Evolutionary conservation across 495 filamentous ascomycete species (phyloP).

Genomic region (Hypoxylon fuscum): DNA sequence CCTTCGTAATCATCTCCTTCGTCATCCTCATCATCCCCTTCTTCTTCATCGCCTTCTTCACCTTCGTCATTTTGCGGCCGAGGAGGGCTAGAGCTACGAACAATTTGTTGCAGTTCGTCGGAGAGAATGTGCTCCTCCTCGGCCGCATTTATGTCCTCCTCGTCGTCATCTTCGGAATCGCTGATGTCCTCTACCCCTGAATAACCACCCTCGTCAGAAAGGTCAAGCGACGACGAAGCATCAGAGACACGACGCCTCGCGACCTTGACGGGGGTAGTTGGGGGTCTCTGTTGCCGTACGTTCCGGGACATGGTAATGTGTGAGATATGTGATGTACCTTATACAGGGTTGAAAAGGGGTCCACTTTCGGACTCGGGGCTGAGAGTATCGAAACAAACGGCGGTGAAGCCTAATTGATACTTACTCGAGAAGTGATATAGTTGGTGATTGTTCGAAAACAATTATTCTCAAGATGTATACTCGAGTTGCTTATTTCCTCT

Average conservation of each 20-base stretch:
- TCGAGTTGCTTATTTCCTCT: slow-evolving; percentile 4
- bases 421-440: slow-evolving; percentile 14
- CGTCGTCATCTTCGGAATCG: slow-evolving; percentile 77
- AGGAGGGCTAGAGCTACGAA: slow-evolving; percentile 48
- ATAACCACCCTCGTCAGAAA: slow-evolving; percentile 74
- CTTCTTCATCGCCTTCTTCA: slow-evolving; percentile 51
- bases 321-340: slow-evolving; percentile 24
- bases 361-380: slow-evolving; percentile 29
- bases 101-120: slow-evolving; percentile 44
- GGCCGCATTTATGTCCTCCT: slow-evolving; percentile 72
- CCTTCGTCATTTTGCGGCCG: slow-evolving; percentile 50
- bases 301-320: slow-evolving; percentile 59
- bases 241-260: slow-evolving; percentile 52
- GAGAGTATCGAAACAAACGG: slow-evolving; percentile 46
- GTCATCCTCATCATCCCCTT: slow-evolving; percentile 48
- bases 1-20: slow-evolving; percentile 51
- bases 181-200: slow-evolving; percentile 79
- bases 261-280: slow-evolving; percentile 51
- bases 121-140: slow-evolving; percentile 77
- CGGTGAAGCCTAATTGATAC: slow-evolving; percentile 45
- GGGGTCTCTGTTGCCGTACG: slow-evolving; percentile 59
- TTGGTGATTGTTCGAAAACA: slow-evolving; percentile 5
- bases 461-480: slow-evolving; percentile 9
- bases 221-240: slow-evolving; percentile 56
- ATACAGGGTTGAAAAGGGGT: slow-evolving; percentile 33